These are phyloP conservation scores for Lentinula sp. DNA, from an alignment of 768 basidiomycete species.

Conservation along the genomic window DNA sequence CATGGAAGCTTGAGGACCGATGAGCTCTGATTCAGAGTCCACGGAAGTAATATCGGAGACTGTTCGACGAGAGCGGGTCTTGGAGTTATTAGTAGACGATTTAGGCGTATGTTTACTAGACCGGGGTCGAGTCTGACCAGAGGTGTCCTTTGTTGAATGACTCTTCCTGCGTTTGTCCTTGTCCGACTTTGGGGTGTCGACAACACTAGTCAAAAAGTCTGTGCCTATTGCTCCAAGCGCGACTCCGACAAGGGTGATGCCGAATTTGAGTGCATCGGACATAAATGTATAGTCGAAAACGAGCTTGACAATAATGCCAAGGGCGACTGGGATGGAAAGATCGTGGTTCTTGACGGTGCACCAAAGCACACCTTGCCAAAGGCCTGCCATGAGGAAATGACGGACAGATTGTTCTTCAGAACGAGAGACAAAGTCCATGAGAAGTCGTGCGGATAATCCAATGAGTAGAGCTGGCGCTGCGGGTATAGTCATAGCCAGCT, in stretches of 20 bases:
- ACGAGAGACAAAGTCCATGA: constrained; percentile 51
- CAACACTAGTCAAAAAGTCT: constrained; percentile 61
- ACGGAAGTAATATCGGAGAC: constrained; percentile 62
- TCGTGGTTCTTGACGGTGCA: constrained; percentile 52
- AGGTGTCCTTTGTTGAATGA: constrained; percentile 15
- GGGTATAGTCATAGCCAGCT: constrained; percentile 14
- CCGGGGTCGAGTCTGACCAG: constrained; percentile 13
- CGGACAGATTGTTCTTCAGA: constrained; percentile 42
- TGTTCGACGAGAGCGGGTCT: constrained; percentile 18
- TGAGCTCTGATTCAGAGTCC: constrained; percentile 61
- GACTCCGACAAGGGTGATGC: constrained; percentile 59
- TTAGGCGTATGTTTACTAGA: constrained; percentile 11
- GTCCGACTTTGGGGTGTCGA: constrained; percentile 39
- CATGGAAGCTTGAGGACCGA: constrained; percentile 53
- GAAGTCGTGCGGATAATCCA: constrained; percentile 68
- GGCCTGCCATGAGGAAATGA: constrained; percentile 60
- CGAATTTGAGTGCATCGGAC: constrained; percentile 48
- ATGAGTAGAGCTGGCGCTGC: constrained; percentile 66
- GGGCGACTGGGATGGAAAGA: constrained; percentile 49
- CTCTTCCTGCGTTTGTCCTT: constrained; percentile 25
- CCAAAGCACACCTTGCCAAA: constrained; percentile 74
- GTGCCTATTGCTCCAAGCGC: constrained; percentile 66
- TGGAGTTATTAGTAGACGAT: constrained; percentile 1
- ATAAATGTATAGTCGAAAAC: constrained; percentile 52
- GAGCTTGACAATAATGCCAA: constrained; percentile 56